A percentile compares a stretch with the other conserved stretches of the same genome.
Conservation (phyloP, 352 stramenopile species). For the Phytophthora agathidicida region DNA sequence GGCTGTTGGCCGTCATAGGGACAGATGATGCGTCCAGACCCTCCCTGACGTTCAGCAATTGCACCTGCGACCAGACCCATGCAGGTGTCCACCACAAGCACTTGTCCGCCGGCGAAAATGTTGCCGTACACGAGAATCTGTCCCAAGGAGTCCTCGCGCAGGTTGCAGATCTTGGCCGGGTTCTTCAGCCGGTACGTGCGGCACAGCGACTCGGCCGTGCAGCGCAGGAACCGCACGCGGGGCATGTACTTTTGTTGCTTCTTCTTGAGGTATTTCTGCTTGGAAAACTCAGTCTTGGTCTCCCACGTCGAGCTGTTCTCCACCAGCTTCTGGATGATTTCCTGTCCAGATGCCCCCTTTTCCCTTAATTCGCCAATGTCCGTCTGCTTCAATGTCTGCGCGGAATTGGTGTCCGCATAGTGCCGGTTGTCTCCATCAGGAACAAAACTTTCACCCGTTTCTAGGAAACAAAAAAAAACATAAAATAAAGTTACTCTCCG, state of each 20-base stretch:
- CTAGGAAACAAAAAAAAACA: slow-evolving; percentile 28
- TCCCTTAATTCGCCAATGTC: slow-evolving; percentile 77
- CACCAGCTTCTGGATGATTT: slow-evolving; percentile 94
- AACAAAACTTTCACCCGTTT: slow-evolving; percentile 83
- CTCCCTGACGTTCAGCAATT: slow-evolving; percentile 84
- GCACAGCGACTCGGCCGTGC: slow-evolving; percentile 91
- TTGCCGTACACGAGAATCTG: slow-evolving; percentile 95
- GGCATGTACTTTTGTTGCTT: slow-evolving; percentile 96
- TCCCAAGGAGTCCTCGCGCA: slow-evolving; percentile 93
- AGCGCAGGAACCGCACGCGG: slow-evolving; percentile 82
- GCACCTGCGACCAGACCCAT: slow-evolving; percentile 92
- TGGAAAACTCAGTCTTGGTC: slow-evolving; percentile 95
- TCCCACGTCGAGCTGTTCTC: slow-evolving; percentile 96
- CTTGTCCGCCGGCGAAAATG: slow-evolving; percentile 87
- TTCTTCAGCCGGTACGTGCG: slow-evolving; percentile 91
- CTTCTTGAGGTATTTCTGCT: slow-evolving; percentile 97
- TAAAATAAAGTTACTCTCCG: neutral
- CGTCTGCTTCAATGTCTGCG: slow-evolving; percentile 74
- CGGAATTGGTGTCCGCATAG: slow-evolving; percentile 88
- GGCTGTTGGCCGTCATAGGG: slow-evolving; percentile 79
- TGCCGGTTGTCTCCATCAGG: slow-evolving; percentile 79
- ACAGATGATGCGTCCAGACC: slow-evolving; percentile 72
- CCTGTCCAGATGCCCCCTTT: slow-evolving; percentile 69
- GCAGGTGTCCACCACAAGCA: slow-evolving; percentile 93
- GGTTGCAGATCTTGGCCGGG: slow-evolving; percentile 87